Evolutionary conservation across 345 rosid species (phyloP).

Genomic region (Camelina neglecta): DNA sequence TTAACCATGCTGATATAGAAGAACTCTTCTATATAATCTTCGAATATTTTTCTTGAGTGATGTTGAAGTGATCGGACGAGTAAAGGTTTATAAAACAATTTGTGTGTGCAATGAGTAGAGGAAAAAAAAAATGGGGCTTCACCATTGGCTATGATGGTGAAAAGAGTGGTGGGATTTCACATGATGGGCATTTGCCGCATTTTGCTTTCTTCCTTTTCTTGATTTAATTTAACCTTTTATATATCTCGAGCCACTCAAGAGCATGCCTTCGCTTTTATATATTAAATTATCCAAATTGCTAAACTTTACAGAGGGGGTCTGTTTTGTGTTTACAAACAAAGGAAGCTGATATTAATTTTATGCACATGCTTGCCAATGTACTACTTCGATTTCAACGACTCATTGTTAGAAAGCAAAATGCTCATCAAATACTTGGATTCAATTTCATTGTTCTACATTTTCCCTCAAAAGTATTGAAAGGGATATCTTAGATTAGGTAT

Average conservation of each 20-base stretch:
- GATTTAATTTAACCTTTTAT: constrained; percentile 23
- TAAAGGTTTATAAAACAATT: constrained; percentile 15
- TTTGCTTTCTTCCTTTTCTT: constrained; percentile 30
- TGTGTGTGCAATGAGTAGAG: constrained; percentile 34
- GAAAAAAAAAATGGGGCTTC: constrained; percentile 26
- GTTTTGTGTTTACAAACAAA: constrained; percentile 19
- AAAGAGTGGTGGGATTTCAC: constrained; percentile 41
- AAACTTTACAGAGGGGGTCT: constrained; percentile 30
- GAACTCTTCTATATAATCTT: not conserved
- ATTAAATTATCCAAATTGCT: not conserved
- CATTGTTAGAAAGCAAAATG: not conserved
- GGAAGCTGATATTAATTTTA: not conserved
- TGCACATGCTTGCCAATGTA: constrained; percentile 6
- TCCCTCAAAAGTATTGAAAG: no score
- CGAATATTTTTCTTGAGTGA: constrained; percentile 26
- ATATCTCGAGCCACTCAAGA: constrained; percentile 45
- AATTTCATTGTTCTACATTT: not conserved
- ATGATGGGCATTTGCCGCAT: constrained; percentile 32
- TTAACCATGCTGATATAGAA: not conserved
- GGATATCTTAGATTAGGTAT: no score
- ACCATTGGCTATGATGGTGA: constrained; percentile 26
- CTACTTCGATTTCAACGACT: constrained; percentile 5
- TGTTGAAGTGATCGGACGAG: constrained; percentile 36
- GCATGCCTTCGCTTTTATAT: constrained; percentile 25
- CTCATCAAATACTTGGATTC: not conserved